These are phyloP conservation scores for Nakaseomyces sp. DNA, from an alignment of 1,139 yeast species.

Conservation along the genomic window DNA sequence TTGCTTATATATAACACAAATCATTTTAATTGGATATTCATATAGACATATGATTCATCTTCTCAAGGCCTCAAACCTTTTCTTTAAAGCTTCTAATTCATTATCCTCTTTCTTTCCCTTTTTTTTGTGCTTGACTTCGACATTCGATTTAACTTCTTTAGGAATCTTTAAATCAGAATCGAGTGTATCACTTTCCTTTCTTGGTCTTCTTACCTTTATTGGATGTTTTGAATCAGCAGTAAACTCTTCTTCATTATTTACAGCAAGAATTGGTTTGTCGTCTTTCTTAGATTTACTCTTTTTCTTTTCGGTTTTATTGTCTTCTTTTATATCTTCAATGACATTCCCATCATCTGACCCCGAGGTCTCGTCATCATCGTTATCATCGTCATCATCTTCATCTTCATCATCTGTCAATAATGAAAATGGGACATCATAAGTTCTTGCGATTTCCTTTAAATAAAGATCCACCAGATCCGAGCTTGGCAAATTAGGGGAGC, in stretches of 20 bases:
- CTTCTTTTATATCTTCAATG: conserved; percentile 23
- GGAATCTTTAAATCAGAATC: conserved; percentile 39
- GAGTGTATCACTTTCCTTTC: conserved; percentile 40
- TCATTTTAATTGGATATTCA: not conserved
- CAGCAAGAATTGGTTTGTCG: conserved; percentile 29
- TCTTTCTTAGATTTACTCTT: conserved; percentile 17
- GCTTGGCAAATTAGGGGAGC: conserved; percentile 61
- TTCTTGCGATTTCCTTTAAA: conserved; percentile 69
- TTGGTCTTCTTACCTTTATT: conserved; percentile 39
- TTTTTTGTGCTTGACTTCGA: conserved; percentile 20
- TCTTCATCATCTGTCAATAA: conserved; percentile 39
- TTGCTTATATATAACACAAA: not conserved
- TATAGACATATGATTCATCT: conserved; percentile 13
- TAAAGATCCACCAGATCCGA: conserved; percentile 60
- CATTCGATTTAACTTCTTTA: conserved; percentile 31
- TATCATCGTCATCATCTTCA: conserved; percentile 6
- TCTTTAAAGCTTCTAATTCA: conserved; percentile 44
- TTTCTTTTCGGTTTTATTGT: conserved; percentile 18
- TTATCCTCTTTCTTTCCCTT: conserved; percentile 29
- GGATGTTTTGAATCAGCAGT: conserved; percentile 33
- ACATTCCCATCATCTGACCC: conserved; percentile 14
- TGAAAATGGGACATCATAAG: conserved; percentile 69
- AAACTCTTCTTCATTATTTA: conserved; percentile 28
- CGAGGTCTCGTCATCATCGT: conserved; percentile 9
- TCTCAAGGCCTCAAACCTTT: conserved; percentile 44